Conservation (phyloP, 2,329 filamentous ascomycete species). For the Macrophomina tecta region DNA sequence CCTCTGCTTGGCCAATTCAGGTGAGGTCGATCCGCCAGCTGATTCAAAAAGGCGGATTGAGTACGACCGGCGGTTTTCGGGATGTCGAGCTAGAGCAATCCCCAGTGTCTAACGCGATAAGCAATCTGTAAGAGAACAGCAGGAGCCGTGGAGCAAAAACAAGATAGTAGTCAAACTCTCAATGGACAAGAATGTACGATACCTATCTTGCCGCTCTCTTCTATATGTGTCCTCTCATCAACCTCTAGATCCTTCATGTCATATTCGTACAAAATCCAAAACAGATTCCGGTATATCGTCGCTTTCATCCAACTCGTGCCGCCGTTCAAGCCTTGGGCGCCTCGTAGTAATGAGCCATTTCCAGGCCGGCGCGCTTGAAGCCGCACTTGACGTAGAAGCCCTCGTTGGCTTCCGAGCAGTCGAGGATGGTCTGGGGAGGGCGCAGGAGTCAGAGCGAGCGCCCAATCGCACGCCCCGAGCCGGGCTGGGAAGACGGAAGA, state of each 20-base stretch:
- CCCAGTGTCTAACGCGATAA: too few relatives aligned
- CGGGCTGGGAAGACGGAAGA: slow-evolving; percentile 15
- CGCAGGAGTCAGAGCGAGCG: slow-evolving; percentile 4
- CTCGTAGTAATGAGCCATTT: slow-evolving; percentile 94
- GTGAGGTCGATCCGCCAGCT: too few relatives aligned
- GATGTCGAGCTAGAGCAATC: too few relatives aligned
- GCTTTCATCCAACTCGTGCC: neutral
- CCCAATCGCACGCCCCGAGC: neutral
- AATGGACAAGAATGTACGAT: neutral
- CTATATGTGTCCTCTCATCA: slow-evolving; percentile 2
- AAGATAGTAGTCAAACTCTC: neutral
- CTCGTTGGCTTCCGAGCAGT: slow-evolving; percentile 95
- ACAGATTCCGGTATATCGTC: neutral
- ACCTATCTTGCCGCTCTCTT: neutral
- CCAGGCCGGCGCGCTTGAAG: slow-evolving; percentile 86
- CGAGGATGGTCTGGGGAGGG: slow-evolving; percentile 75
- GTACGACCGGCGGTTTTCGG: too few relatives aligned
- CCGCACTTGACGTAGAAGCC: slow-evolving; percentile 99
- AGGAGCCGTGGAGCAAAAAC: too few relatives aligned
- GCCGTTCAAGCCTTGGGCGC: neutral
- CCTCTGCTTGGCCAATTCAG: too few relatives aligned
- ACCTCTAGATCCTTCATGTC: neutral
- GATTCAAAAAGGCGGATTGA: too few relatives aligned
- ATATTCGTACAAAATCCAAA: slow-evolving; percentile 12
- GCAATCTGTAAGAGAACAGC: too few relatives aligned